phyloP scores from a whole-genome alignment of 2,329 filamentous ascomycete genomes.

The Lasiodiplodia sp. region DNA sequence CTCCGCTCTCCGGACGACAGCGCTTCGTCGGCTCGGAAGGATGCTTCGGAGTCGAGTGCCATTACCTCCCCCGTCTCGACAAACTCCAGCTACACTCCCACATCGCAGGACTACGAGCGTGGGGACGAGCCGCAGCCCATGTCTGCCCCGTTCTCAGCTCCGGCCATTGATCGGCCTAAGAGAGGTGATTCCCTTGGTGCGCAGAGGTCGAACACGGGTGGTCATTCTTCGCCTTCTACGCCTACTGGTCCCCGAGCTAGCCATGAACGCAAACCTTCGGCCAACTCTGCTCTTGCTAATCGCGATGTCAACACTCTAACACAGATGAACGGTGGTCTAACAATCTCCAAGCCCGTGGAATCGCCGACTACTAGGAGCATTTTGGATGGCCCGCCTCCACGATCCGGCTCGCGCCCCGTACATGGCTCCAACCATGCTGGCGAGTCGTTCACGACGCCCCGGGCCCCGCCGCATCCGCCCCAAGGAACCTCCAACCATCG shows the following conservation, averaged over 20 bases:
- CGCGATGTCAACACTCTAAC: slow-evolving; percentile 35
- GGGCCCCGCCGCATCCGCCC: slow-evolving; percentile 52
- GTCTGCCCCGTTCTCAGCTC: slow-evolving; percentile 44
- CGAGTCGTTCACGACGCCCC: slow-evolving; percentile 55
- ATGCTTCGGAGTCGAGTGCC: slow-evolving; percentile 25
- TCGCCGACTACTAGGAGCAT: slow-evolving; percentile 50
- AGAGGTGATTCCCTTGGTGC: slow-evolving; percentile 67
- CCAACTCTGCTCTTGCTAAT: slow-evolving; percentile 38
- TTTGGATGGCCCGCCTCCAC: slow-evolving; percentile 55
- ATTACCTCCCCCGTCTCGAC: slow-evolving; percentile 27
- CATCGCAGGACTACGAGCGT: slow-evolving; percentile 44
- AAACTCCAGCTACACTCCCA: slow-evolving; percentile 28
- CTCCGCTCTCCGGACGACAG: slow-evolving; percentile 43
- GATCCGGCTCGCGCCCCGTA: slow-evolving; percentile 55
- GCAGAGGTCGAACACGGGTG: slow-evolving; percentile 7
- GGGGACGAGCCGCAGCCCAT: slow-evolving; percentile 38
- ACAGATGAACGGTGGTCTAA: slow-evolving; percentile 50
- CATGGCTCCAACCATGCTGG: slow-evolving; percentile 41
- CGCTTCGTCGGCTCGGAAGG: slow-evolving; percentile 13
- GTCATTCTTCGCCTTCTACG: slow-evolving; percentile 49
- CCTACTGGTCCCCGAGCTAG: slow-evolving; percentile 41
- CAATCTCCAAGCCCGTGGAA: slow-evolving; percentile 52
- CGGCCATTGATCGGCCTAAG: slow-evolving; percentile 56
- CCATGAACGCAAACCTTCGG: slow-evolving; percentile 51
- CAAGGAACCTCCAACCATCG: slow-evolving; percentile 44